phyloP scores from a whole-genome alignment of 2,329 filamentous ascomycete genomes.

The Colletotrichum sp. region DNA sequence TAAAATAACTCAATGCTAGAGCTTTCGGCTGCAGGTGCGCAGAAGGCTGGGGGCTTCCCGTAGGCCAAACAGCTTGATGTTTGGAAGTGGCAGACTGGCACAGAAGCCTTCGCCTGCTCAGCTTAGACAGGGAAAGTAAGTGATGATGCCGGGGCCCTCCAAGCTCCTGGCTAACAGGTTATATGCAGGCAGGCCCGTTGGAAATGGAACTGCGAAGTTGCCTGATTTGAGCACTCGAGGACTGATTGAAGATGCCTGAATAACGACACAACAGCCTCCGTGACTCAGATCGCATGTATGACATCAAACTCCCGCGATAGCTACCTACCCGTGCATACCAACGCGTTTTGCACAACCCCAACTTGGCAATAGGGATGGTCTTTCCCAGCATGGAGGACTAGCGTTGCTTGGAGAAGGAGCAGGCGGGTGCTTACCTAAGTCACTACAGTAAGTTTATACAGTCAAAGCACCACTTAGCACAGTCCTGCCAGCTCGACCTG shows the following conservation, averaged over 20 bases:
- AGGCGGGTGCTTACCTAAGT: not conserved
- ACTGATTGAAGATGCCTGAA: not conserved
- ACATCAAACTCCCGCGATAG: not conserved
- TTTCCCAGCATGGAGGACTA: not conserved
- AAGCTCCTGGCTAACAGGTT: not conserved
- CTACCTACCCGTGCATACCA: not conserved
- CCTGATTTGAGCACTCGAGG: not conserved
- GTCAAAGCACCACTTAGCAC: not conserved
- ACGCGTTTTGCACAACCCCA: not conserved
- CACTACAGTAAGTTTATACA: not conserved
- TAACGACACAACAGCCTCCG: not conserved
- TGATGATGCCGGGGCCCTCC: not conserved
- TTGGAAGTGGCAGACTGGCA: not conserved
- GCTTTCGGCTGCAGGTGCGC: not conserved
- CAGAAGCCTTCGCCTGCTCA: not conserved
- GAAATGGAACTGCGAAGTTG: not conserved
- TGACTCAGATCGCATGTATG: not conserved
- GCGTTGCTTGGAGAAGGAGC: not conserved
- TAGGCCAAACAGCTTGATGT: not conserved
- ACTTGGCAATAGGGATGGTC: not conserved
- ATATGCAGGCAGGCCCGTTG: not conserved
- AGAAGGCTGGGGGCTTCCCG: not conserved
- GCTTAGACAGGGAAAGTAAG: not conserved
- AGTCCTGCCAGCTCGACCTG: not conserved
- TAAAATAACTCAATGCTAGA: not conserved